Evolutionary conservation across 805 yeast genomes (phyloP).

Genomic region (Ogataea saltuana): DNA sequence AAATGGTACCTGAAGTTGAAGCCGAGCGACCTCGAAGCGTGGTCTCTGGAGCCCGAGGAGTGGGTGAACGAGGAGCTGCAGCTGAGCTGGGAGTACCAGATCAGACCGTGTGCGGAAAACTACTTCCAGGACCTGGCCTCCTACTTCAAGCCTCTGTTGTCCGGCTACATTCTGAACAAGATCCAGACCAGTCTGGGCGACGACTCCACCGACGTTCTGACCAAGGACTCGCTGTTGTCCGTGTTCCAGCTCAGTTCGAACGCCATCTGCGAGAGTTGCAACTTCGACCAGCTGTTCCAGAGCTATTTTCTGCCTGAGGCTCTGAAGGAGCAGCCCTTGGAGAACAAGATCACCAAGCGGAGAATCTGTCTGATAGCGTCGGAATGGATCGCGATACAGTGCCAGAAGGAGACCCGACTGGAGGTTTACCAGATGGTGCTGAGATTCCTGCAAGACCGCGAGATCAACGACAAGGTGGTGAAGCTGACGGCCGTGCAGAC

Average conservation of each 20-base stretch:
- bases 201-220: constrained; percentile 47
- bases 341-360: constrained; percentile 66
- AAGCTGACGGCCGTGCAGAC: constrained; percentile 72
- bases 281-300: constrained; percentile 64
- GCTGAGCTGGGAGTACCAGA: constrained; percentile 77
- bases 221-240: constrained; percentile 77
- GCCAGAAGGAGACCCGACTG: constrained; percentile 57
- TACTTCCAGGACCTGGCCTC: constrained; percentile 74
- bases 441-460: constrained; percentile 42
- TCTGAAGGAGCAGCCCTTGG: constrained; percentile 43
- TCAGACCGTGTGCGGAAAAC: constrained; percentile 85
- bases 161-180: constrained; percentile 58
- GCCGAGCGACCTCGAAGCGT: constrained; percentile 75
- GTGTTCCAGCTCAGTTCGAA: constrained; percentile 79
- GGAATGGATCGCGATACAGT: constrained; percentile 77
- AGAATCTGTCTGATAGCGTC: constrained; percentile 73
- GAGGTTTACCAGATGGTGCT: constrained; percentile 59
- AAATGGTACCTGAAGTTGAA: constrained; percentile 72
- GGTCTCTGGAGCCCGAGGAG: constrained; percentile 89
- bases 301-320: constrained; percentile 71
- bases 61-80: constrained; percentile 83
- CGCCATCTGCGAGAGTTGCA: constrained; percentile 62
- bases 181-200: constrained; percentile 45
- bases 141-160: constrained; percentile 56
- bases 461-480: constrained; percentile 74